Evolutionary conservation across 371 early-diverging fungal genomes (phyloP).

Genomic region (Circinella umbellata): DNA sequence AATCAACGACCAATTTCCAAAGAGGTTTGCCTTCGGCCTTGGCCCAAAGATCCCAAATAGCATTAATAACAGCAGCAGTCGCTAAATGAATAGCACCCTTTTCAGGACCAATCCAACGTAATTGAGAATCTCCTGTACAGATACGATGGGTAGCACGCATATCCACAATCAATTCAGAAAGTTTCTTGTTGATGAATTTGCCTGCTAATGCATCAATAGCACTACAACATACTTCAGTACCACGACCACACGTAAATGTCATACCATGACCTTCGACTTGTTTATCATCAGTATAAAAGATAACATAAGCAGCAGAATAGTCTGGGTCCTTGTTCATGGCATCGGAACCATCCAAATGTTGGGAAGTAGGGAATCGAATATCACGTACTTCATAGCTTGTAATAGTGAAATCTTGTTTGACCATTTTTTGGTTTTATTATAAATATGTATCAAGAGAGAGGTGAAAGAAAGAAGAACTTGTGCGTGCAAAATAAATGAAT

Average conservation of each 20-base stretch:
- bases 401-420: conserved; percentile 32
- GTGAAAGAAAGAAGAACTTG: conserved; percentile 8
- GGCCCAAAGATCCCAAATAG: conserved; percentile 62
- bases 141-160: conserved; percentile 55
- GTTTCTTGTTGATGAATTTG: conserved; percentile 46
- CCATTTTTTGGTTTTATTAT: conserved; percentile 6
- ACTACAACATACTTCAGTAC: conserved; percentile 48
- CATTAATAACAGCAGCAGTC: conserved; percentile 60
- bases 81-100: conserved; percentile 58
- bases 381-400: conserved; percentile 50
- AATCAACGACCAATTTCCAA: conserved; percentile 56
- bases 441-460: neutral
- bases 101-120: conserved; percentile 61
- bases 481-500: neutral
- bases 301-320: conserved; percentile 58
- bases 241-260: conserved; percentile 58
- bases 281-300: conserved; percentile 47
- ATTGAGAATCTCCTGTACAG: conserved; percentile 55
- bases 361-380: conserved; percentile 57
- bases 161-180: conserved; percentile 36
- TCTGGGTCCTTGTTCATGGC: conserved; percentile 63
- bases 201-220: conserved; percentile 49
- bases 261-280: conserved; percentile 51
- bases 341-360: conserved; percentile 53
- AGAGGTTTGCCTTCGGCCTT: conserved; percentile 58